phyloP scores from a whole-genome alignment of 805 yeast genomes.

The Saturnispora silvae region DNA sequence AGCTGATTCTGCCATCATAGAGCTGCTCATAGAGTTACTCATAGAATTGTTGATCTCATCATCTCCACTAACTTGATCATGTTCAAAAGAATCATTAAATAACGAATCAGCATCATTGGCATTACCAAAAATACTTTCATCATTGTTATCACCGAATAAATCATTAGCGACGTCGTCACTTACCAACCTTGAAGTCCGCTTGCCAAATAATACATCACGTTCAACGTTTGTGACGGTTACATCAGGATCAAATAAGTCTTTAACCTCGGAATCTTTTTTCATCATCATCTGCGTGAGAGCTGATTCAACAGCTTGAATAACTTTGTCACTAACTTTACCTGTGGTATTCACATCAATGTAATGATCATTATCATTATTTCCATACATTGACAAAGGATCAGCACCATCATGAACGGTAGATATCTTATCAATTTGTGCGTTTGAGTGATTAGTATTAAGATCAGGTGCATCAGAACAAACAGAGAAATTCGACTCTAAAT shows the following conservation, averaged over 20 bases:
- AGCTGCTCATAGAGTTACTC: no score
- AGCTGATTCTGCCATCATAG: no score
- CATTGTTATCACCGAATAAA: conserved; percentile 21
- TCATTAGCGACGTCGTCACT: conserved; percentile 24
- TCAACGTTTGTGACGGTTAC: neutral
- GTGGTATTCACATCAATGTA: conserved; percentile 26
- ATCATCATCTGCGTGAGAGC: conserved; percentile 53
- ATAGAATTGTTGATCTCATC: conserved; percentile 1
- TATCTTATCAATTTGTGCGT: conserved; percentile 16
- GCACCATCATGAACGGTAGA: no score
- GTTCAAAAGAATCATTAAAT: neutral
- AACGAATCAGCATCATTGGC: neutral
- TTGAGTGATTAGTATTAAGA: conserved; percentile 16
- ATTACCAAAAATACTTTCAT: conserved; percentile 16
- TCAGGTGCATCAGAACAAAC: neutral
- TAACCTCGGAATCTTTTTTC: conserved; percentile 14
- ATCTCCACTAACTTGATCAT: conserved; percentile 11
- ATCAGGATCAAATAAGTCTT: neutral
- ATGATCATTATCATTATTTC: conserved; percentile 1
- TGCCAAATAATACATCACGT: neutral
- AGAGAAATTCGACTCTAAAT: conserved; percentile 1
- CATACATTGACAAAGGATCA: neutral
- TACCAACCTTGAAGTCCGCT: conserved; percentile 18
- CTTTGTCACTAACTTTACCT: conserved; percentile 31
- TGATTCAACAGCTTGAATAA: conserved; percentile 53